Base-by-base conservation (phyloP, 2,329 filamentous ascomycete species). In the Diaporthe citri region DNA sequence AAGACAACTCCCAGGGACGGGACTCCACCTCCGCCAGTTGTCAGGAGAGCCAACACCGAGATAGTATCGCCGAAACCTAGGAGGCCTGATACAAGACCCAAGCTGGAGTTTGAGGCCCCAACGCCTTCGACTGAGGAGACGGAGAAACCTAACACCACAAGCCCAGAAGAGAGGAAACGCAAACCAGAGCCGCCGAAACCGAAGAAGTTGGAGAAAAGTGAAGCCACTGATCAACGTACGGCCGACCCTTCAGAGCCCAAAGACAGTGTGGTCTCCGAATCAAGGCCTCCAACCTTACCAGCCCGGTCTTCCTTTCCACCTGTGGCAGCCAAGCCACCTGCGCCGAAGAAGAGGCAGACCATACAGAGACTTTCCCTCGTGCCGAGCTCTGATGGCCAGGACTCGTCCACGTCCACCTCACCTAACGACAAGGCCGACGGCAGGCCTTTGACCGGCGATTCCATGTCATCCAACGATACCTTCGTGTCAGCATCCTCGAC, bases 381-480 rank as follows among this genome's bases (percentile, higher is more conserved):
- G 22, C 39, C 70, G 17, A 52, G 51, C 31, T 62, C 57, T 20
- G 75, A 75, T 75, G 75, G 76, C 20, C 76, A 77, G 17, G 52
- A 74, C 8, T 57, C 55, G 41, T 70, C 74, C n/a, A 59, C 28
- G n/a, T 9, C 64, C 7, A 39, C 12, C 39, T 51, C 75, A 12
- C 22, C 28, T 10, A 34, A 64, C 22, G 28, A 64, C 20, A 57
- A 51, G 22, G 17, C 56, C 7, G 69, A 66, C 25, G 71, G 39
- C 3, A 73, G 75, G 48, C 78, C 77, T 10, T 52, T 74, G 17
- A 81, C 79, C 2, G 75, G 76, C 36, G 77, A 79, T 51, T 85
- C 85, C 4, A 79, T 78, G 7, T 86, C 85, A 6, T 88, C 87
- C 4, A 79, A 87, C 76, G 87, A 88, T 72, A 87, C 85, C 0